phyloP scores from a whole-genome alignment of 345 rosid genomes.

The Isatis tinctoria region DNA sequence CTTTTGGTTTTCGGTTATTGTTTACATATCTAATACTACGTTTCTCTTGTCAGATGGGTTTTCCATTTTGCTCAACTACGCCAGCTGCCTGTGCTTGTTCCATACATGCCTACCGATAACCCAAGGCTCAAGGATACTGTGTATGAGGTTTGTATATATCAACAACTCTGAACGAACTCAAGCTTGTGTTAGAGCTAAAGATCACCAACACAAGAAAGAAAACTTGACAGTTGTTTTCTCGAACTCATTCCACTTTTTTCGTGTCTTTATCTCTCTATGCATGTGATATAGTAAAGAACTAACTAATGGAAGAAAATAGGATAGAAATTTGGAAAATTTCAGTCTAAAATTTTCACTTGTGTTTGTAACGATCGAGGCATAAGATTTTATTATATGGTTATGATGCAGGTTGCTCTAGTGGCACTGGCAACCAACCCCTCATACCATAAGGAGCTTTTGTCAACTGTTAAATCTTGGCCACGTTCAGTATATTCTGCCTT shows the following conservation, averaged over 20 bases:
- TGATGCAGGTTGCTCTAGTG: constrained; percentile 85
- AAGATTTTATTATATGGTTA: constrained; percentile 8
- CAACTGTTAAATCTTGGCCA: constrained; percentile 97
- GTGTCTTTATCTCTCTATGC: neutral
- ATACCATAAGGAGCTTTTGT: constrained; percentile 74
- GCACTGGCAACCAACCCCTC: constrained; percentile 93
- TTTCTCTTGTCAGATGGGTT: constrained; percentile 77
- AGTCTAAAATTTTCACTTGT: neutral
- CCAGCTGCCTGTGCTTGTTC: constrained; percentile 94
- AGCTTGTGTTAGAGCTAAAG: too few species aligned
- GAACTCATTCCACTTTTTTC: neutral
- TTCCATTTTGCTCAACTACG: constrained; percentile 99
- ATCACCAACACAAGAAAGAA: too few species aligned
- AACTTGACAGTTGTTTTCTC: too few species aligned
- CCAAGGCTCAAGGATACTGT: constrained; percentile 96
- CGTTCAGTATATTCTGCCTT: constrained; percentile 69
- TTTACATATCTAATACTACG: constrained; percentile 15
- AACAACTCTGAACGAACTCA: neutral
- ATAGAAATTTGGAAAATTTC: neutral
- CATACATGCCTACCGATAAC: constrained; percentile 83
- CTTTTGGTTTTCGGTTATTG: constrained; percentile 18
- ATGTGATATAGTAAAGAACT: constrained; percentile 4
- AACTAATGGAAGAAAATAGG: neutral
- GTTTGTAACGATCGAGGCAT: neutral
- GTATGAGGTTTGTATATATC: constrained; percentile 67